Base-by-base conservation (phyloP, 352 stramenopile species). In the Plasmopara halstedii region DNA sequence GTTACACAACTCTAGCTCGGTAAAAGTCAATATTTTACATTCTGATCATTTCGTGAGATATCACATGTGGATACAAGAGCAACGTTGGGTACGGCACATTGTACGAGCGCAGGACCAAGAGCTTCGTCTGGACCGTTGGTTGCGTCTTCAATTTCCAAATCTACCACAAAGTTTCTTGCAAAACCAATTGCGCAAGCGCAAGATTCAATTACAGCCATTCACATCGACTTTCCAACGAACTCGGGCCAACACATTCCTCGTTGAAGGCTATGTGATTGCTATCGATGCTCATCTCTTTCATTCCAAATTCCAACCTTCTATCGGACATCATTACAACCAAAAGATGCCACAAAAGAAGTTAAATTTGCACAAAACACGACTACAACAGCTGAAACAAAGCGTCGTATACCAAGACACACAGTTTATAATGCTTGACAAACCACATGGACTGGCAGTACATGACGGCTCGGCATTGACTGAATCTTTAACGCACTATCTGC, bases 61-160 rank as follows among this genome's bases (percentile, higher is more conserved):
- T 18, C 7, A 35, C 22, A 56, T 66, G 49, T 83, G 66, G 73
- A 37, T 17, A 3, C 64, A 59, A 17, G 54, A 63, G 43, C 41
- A 77, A 11, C 70, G 68, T 23, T 88, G 72, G 72, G 65, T 83
- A 56, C 62, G 68, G 45, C 59, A 62, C 46, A 46, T 59, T 13
- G 59, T 88, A 22, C 38, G 53, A 14, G 49, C 60, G n/a, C 20
- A 56, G 14, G 73, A 88, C 54, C 54, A 60, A 21, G 70, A 78
- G 42, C 77, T 84, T 55, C 73, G 73, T 21, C 58, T 86, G 15
- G 77, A 88, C 34, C 73, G 77, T 3, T 88, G 77, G 73, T 58
- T 88, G 37, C 50, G 59, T 0, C 60, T 51, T 18, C 64, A 81
- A 25, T 86, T 86, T 42, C 72, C 72, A 9, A 35, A 35, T 0